A percentile compares a stretch with the other conserved stretches of the same genome.
These are phyloP conservation scores for Penicillium sp. DNA, from an alignment of 2,329 filamentous ascomycete species.

Conservation along the genomic window DNA sequence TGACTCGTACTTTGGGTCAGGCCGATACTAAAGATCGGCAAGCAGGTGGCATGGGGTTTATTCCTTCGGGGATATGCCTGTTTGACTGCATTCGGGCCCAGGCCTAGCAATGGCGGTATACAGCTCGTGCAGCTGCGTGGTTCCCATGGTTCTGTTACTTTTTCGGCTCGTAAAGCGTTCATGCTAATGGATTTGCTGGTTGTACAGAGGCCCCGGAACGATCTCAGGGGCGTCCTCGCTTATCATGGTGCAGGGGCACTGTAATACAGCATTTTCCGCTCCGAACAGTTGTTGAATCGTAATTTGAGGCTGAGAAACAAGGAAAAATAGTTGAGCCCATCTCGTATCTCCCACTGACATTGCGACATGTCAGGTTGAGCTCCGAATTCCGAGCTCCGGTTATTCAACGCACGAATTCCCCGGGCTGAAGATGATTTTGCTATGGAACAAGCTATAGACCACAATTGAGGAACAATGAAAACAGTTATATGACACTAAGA, in stretches of 20 bases:
- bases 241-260: neutral
- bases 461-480: neutral
- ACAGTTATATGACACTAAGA: too few species aligned
- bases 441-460: too few species aligned
- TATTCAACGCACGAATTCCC: neutral
- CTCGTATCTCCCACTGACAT: neutral
- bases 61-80: neutral
- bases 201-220: neutral
- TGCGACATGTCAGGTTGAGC: neutral
- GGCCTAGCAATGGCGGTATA: neutral
- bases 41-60: neutral
- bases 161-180: neutral
- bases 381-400: conserved; percentile 5
- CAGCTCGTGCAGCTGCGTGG: neutral
- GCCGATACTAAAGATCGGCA: neutral
- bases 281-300: neutral
- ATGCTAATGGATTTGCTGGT: neutral
- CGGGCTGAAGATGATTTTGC: neutral
- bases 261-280: neutral
- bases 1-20: neutral
- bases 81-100: neutral
- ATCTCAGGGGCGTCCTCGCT: neutral
- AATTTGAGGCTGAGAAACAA: neutral
- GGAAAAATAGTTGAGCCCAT: neutral
- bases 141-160: neutral